Evolutionary conservation across 139 green algal species (phyloP), one percentile per base, ranked within the genome.

Genomic region (Monoraphidium neglectum): DNA sequence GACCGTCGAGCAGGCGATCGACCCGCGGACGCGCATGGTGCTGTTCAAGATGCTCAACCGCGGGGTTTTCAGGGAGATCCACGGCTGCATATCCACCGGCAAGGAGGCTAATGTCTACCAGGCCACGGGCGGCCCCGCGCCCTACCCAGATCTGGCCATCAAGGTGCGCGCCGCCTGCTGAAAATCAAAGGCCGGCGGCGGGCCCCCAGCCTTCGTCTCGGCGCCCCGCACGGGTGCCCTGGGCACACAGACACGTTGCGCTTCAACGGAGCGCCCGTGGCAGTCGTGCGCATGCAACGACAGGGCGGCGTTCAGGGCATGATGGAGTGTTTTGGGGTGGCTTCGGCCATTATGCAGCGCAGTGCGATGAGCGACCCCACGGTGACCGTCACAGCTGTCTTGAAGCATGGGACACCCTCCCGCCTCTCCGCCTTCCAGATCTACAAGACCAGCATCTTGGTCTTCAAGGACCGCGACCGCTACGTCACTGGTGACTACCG

Each of bases 41-140:
- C 83, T 99, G 46, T 98, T 98, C 87, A 99, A 98, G 88, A 95
- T 99, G 94, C 85, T 97, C 16, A 97, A 97, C 76, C 77, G 85
- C 5, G 93, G 91, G 0, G 69, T 97, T 26, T 95, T 97, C 73
- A 74, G 30, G 3, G 91, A 92, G 64, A 98, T 99, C 82, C 87
- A 98, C 76, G 96, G 96, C 59, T 98, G 93, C 74, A 82, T 99
- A 21, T 95, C 88, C 37, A 99, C 96, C 1, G 96, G 96, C 72
- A 99, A 99, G 79, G 96, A 99, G 86, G 96, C 96, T 64, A 99
- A 99, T 68, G 96, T 99, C 68, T 99, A 99, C 82, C 92, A 98
- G 68, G 96, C 93, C 35, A 37, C 28, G 40, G 43, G 21, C 24
- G 56, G 24, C 56, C 10, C 56, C 10, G n/a, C 12, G 26, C 26